phyloP scores from a whole-genome alignment of 78 protist species.

The Anaeramoeba flamelloides region DNA sequence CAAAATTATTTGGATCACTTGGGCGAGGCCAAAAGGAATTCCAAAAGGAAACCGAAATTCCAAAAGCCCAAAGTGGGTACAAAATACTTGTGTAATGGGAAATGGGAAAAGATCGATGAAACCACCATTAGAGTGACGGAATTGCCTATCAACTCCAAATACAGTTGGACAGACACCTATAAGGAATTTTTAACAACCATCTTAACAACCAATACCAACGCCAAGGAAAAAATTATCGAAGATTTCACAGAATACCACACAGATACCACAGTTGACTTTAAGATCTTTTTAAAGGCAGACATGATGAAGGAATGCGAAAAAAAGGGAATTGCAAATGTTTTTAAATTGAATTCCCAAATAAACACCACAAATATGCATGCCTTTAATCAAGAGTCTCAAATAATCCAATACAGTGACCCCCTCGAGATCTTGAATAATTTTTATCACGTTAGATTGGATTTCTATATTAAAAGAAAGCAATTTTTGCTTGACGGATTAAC shows the following conservation, averaged over 20 bases:
- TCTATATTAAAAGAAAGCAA: neutral
- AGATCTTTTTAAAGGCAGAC: neutral
- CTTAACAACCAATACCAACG: no score
- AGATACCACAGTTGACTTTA: constrained; percentile 51
- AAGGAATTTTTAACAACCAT: neutral
- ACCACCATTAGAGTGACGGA: neutral
- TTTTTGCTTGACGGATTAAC: neutral
- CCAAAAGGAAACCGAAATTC: no score
- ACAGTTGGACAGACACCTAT: neutral
- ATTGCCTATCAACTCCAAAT: neutral
- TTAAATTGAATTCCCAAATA: neutral
- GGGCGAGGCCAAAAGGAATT: neutral
- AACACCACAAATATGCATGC: neutral
- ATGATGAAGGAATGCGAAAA: neutral
- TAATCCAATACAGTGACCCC: neutral
- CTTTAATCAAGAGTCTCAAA: neutral
- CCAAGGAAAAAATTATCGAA: no score
- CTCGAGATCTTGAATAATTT: neutral
- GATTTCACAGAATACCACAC: constrained; percentile 67
- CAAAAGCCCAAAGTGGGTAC: neutral
- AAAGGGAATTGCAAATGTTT: neutral
- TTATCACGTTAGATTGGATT: neutral
- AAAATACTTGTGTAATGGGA: neutral
- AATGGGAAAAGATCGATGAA: neutral
- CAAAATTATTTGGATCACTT: no score